These are phyloP conservation scores for Phytophthora pini DNA, from an alignment of 352 stramenopile species.

Conservation along the genomic window DNA sequence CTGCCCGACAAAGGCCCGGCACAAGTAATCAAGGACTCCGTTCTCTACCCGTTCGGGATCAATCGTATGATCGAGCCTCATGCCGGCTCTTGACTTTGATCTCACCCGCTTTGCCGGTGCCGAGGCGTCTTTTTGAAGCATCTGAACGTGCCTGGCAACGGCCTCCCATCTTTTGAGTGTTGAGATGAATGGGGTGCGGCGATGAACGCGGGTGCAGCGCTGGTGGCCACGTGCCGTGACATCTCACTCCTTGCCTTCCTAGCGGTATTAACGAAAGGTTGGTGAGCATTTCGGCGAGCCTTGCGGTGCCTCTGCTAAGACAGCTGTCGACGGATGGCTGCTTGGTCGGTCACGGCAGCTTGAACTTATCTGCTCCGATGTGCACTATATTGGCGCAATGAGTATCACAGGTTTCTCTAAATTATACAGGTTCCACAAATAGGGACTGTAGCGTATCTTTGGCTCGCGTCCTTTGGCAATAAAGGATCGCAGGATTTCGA, in stretches of 20 bases:
- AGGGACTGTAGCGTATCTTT: not conserved
- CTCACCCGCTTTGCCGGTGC: conserved; percentile 3
- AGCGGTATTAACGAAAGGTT: not conserved
- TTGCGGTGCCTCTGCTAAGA: conserved; percentile 16
- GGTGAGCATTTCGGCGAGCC: conserved; percentile 8
- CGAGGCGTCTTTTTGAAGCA: conserved; percentile 10
- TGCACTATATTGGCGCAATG: not conserved
- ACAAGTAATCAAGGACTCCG: conserved; percentile 7
- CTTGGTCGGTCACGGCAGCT: conserved; percentile 6
- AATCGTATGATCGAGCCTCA: conserved; percentile 11
- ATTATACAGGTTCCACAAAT: conserved; percentile 2
- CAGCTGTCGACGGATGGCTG: conserved; percentile 7
- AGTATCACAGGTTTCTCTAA: not conserved
- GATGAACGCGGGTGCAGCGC: not conserved
- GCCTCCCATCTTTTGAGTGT: no score
- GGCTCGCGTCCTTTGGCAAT: conserved; percentile 6
- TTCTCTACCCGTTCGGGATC: conserved; percentile 6
- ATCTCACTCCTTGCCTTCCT: not conserved
- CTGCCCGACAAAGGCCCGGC: not conserved
- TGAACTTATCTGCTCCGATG: conserved; percentile 20
- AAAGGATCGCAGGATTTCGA: conserved; percentile 8
- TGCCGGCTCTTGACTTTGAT: conserved; percentile 15
- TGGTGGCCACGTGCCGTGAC: conserved; percentile 5
- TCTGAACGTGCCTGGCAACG: not conserved
- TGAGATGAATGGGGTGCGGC: no score